Evolutionary conservation across 129 eudicot genomes (phyloP).

Genomic region (Artemisia annua): DNA sequence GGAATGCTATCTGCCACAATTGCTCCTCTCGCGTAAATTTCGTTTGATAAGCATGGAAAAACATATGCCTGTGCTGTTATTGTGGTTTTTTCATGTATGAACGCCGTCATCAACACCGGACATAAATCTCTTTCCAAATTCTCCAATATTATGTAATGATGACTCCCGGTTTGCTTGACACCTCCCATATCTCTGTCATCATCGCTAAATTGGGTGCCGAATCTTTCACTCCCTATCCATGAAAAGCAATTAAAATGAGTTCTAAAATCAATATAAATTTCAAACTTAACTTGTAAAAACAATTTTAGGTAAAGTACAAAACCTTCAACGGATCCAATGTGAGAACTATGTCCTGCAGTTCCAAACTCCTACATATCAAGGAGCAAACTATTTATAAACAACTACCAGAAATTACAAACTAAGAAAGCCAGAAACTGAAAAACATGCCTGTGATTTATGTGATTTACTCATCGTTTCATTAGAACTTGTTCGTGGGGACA

Average conservation of each 20-base stretch:
- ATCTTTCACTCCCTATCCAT: conserved; percentile 28
- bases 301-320: conserved; percentile 16
- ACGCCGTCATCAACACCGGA: conserved; percentile 42
- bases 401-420: neutral
- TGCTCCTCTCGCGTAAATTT: conserved; percentile 62
- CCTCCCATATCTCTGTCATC: conserved; percentile 65
- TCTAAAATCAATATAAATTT: neutral
- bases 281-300: neutral
- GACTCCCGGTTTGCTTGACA: conserved; percentile 22
- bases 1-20: conserved; percentile 36
- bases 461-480: conserved; percentile 12
- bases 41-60: conserved; percentile 46
- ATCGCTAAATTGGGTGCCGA: conserved; percentile 13
- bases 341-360: conserved; percentile 15
- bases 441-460: conserved; percentile 39
- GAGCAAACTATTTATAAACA: conserved; percentile 5
- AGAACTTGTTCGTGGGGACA: conserved; percentile 24
- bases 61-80: conserved; percentile 49
- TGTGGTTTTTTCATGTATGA: conserved; percentile 50
- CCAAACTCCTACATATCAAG: conserved; percentile 43
- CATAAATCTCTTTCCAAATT: conserved; percentile 65
- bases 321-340: conserved; percentile 39
- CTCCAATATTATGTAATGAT: conserved; percentile 45
- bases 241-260: conserved; percentile 1
- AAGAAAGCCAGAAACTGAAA: neutral